Evolutionary conservation across 768 basidiomycete genomes (phyloP), one percentile per base, ranked within the genome.

Genomic region (Termitomyces sp.): DNA sequence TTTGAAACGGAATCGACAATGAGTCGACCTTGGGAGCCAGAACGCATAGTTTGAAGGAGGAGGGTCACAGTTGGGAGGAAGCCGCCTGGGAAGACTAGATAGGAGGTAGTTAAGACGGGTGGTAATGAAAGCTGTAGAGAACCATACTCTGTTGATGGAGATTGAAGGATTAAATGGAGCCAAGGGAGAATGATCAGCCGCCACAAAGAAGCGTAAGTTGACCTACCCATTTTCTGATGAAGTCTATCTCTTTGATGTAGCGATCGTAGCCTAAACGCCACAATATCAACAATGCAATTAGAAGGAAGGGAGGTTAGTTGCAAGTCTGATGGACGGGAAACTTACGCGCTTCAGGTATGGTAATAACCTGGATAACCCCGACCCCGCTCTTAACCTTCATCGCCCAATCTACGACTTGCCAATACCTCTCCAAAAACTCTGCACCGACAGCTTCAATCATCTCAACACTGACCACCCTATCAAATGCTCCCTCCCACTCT

Each of bases 401-500:
- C 18, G 85, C 87, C 79, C 84, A 84, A 68, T 90, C 84, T 36
- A 89, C 79, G 18, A 79, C 74, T 40, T 68, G 68, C 81, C 87
- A 91, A 69, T 88, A 91, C 43, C 74, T 78, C 55, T 81, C 77
- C 64, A 89, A 71, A 66, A 82, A 90, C 61, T 88, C 86, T 48
- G 75, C 72, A 5, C 87, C 88, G 9, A 91, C 88, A 0, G 83
- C 85, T 67, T 90, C 88, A 5, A 91, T 81, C 88, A 91, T 90
- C 74, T 89, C 89, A 50, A 89, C 76, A 61, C 87, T 89, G 30
- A 91, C 77, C 20, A 91, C 76, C 9, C 89, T 70, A 64, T 91
- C 86, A 65, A 91, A 92, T 6, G 72, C 64, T 20, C 81, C 80
- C 63, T 80, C 72, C 88, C 88, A 91, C 32, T 83, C 80, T 2